Evolutionary conservation across 768 basidiomycete species (phyloP).

Genomic region (Glaciozyma antarctica): DNA sequence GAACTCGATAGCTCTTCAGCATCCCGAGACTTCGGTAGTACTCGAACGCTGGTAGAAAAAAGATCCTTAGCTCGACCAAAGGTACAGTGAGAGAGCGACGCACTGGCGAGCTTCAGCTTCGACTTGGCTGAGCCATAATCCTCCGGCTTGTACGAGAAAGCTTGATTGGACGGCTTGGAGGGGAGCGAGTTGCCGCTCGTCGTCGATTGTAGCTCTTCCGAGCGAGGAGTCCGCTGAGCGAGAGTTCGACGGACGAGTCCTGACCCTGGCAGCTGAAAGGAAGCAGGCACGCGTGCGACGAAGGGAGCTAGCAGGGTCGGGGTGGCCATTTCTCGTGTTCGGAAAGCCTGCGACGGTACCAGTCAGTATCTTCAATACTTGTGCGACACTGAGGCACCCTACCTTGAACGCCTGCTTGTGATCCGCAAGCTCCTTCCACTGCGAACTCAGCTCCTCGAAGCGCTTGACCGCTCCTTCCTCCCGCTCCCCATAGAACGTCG

Average conservation of each 20-base stretch:
- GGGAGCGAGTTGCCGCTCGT: no score
- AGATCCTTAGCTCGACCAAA: slow-evolving; percentile 30
- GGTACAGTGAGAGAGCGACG: slow-evolving; percentile 36
- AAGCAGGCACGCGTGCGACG: no score
- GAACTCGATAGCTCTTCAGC: slow-evolving; percentile 78
- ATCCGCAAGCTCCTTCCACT: slow-evolving; percentile 57
- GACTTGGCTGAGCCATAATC: slow-evolving; percentile 70
- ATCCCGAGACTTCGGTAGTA: slow-evolving; percentile 74
- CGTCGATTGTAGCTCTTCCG: not conserved
- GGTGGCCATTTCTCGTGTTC: not conserved
- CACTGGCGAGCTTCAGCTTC: slow-evolving; percentile 63
- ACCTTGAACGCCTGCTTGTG: slow-evolving; percentile 24
- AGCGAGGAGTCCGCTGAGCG: not conserved
- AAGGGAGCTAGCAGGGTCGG: slow-evolving; percentile 7
- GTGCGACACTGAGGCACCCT: not conserved
- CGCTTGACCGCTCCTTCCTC: slow-evolving; percentile 48
- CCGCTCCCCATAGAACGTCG: slow-evolving; percentile 69
- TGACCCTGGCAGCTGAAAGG: slow-evolving; percentile 14
- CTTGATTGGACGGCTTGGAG: no score
- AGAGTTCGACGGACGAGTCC: slow-evolving; percentile 21
- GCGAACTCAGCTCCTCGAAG: slow-evolving; percentile 49
- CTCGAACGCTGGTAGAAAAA: slow-evolving; percentile 11
- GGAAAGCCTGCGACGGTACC: not conserved
- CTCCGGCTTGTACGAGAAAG: slow-evolving; percentile 49
- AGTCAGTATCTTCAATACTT: not conserved